Evolutionary conservation across 768 basidiomycete genomes (phyloP).

Genomic region (Agrocybe pediades): DNA sequence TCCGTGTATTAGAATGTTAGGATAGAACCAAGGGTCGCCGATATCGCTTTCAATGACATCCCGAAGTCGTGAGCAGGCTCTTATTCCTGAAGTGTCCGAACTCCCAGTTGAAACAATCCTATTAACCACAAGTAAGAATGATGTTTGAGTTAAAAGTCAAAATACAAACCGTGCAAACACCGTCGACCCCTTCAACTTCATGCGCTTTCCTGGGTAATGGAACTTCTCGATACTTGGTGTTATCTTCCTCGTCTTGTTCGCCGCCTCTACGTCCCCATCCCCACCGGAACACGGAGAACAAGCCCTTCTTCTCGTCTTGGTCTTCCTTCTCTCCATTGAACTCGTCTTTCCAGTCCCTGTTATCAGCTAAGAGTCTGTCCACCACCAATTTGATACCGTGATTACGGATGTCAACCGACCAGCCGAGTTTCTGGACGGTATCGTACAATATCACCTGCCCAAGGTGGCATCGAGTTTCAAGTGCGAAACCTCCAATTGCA

Average conservation of each 20-base stretch:
- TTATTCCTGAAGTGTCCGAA: conserved; percentile 37
- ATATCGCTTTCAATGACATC: conserved; percentile 7
- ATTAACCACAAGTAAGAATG: neutral
- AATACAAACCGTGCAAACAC: conserved; percentile 62
- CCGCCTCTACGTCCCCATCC: conserved; percentile 20
- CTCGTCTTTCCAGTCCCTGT: conserved; percentile 24
- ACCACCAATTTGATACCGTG: conserved; percentile 74
- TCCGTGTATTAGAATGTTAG: too few relatives aligned
- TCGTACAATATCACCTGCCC: conserved; percentile 85
- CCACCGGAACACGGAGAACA: conserved; percentile 16
- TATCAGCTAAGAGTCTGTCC: conserved; percentile 37
- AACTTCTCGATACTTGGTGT: conserved; percentile 18
- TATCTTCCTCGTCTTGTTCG: conserved; percentile 9
- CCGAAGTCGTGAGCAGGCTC: neutral
- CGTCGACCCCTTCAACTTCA: conserved; percentile 46
- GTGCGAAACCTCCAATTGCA: conserved; percentile 71
- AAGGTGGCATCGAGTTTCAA: conserved; percentile 88
- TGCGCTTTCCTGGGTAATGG: conserved; percentile 38
- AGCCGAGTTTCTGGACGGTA: conserved; percentile 77
- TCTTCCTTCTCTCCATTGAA: conserved; percentile 19
- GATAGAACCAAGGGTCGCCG: too few relatives aligned
- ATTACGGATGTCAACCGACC: conserved; percentile 75
- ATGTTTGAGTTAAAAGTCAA: neutral
- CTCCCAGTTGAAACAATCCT: conserved; percentile 81
- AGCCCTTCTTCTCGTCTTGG: conserved; percentile 7